Percentiles rank a stretch among this genome's conserved stretches.
These are phyloP conservation scores for Trametes pubescens DNA, from an alignment of 1,284 basidiomycete genomes.

Conservation along the genomic window DNA sequence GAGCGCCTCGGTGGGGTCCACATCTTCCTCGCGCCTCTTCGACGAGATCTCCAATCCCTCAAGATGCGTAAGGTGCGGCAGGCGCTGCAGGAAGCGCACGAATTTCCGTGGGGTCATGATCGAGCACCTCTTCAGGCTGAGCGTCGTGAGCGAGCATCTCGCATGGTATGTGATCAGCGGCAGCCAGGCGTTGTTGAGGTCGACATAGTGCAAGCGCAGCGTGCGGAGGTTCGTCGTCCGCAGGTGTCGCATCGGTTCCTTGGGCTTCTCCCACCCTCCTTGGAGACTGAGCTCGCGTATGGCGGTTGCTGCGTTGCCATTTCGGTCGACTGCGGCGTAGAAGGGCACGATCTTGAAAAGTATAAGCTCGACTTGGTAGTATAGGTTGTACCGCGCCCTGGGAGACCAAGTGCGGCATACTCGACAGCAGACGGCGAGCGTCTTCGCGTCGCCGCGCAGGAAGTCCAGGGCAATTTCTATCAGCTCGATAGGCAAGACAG, in stretches of 20 bases:
- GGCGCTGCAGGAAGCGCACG: background rate
- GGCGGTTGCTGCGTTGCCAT: slow-evolving; percentile 24
- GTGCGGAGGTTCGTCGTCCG: slow-evolving; percentile 3
- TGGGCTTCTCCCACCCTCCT: background rate
- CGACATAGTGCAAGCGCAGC: slow-evolving; percentile 18
- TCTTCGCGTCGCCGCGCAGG: slow-evolving; percentile 25
- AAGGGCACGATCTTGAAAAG: slow-evolving; percentile 16
- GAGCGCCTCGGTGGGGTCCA: background rate
- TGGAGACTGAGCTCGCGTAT: slow-evolving; percentile 26
- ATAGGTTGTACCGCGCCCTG: slow-evolving; percentile 30
- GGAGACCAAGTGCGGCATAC: slow-evolving; percentile 27
- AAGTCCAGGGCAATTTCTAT: slow-evolving; percentile 35
- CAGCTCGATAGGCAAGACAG: slow-evolving; percentile 34
- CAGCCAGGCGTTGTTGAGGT: slow-evolving; percentile 8
- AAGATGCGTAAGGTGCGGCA: slow-evolving; percentile 7
- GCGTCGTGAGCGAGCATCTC: slow-evolving; percentile 7
- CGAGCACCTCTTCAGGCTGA: slow-evolving; percentile 1
- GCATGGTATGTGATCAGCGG: background rate
- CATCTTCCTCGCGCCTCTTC: no score
- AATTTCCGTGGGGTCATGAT: background rate
- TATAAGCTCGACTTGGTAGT: slow-evolving; percentile 19
- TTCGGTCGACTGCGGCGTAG: slow-evolving; percentile 10
- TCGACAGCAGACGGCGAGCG: slow-evolving; percentile 31
- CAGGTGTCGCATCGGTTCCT: background rate
- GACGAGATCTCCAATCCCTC: background rate